These are phyloP conservation scores for Pythium sp. DNA, from an alignment of 352 stramenopile genomes.

Conservation along the genomic window DNA sequence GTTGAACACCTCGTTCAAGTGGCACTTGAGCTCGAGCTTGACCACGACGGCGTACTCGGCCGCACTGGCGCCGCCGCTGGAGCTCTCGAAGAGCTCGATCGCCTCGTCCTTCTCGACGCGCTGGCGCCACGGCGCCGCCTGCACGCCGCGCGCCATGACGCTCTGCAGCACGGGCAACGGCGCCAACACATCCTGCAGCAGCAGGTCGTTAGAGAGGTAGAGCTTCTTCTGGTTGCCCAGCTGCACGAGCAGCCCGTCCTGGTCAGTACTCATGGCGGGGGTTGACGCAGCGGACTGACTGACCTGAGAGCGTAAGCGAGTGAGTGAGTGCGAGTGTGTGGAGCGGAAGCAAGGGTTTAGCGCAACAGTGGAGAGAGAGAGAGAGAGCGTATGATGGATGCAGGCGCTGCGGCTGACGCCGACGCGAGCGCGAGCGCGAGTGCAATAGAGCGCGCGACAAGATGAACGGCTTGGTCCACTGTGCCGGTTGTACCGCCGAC, in stretches of 20 bases:
- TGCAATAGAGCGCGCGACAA: background rate
- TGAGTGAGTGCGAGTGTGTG: background rate
- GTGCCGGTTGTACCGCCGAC: background rate
- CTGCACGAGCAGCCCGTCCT: conserved; percentile 32
- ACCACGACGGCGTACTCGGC: conserved; percentile 35
- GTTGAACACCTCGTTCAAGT: conserved; percentile 66
- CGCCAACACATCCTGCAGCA: conserved; percentile 24
- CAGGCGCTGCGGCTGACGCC: background rate
- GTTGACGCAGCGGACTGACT: background rate
- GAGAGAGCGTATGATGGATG: background rate
- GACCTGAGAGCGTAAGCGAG: background rate
- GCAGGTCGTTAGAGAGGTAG: conserved; percentile 31
- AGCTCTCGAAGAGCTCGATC: conserved; percentile 27
- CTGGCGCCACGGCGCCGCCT: conserved; percentile 19
- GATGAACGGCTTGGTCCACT: background rate
- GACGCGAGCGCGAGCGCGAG: no score
- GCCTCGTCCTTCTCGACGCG: conserved; percentile 19
- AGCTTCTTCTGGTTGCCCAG: conserved; percentile 37
- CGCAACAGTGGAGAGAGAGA: background rate
- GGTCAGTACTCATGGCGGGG: conserved; percentile 3
- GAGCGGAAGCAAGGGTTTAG: background rate
- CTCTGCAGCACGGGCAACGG: conserved; percentile 17
- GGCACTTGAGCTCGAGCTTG: conserved; percentile 50
- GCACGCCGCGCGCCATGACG: conserved; percentile 20
- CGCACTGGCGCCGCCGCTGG: background rate